Percentiles rank a stretch among this genome's conserved stretches.
These are phyloP conservation scores for Plantago ovata DNA, from an alignment of 257 asterid genomes.

Conservation along the genomic window DNA sequence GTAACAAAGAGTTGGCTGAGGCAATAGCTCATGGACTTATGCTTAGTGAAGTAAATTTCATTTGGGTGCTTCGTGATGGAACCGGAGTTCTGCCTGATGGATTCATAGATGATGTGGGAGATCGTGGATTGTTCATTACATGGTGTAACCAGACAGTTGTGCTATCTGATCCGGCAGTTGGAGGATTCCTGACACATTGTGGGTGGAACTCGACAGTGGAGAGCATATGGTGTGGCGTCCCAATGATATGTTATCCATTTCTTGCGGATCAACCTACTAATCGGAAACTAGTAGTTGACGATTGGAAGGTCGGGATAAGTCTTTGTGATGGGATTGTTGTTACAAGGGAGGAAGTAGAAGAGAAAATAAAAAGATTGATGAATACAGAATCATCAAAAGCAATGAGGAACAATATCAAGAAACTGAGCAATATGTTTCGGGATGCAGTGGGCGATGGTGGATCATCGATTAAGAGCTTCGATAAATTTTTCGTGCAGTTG, in stretches of 20 bases:
- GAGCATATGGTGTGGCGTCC: slow-evolving; percentile 17
- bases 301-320: slow-evolving; percentile 29
- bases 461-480: slow-evolving; percentile 6
- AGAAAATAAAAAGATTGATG: slow-evolving; percentile 22
- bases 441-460: slow-evolving; percentile 22
- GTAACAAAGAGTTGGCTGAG: slow-evolving; percentile 9
- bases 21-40: slow-evolving; percentile 33
- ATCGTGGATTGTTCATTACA: slow-evolving; percentile 34
- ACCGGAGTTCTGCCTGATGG: slow-evolving; percentile 26
- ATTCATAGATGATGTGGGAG: slow-evolving; percentile 17
- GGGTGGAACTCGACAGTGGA: slow-evolving; percentile 7
- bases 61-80: slow-evolving; percentile 42
- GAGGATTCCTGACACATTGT: slow-evolving; percentile 13
- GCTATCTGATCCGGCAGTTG: slow-evolving; percentile 9
- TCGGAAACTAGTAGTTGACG: slow-evolving; percentile 33
- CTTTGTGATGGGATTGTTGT: slow-evolving; percentile 9
- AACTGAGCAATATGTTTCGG: slow-evolving; percentile 10
- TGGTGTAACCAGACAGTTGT: slow-evolving; percentile 24
- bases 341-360: slow-evolving; percentile 13
- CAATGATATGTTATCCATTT: slow-evolving; percentile 28
- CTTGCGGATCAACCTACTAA: slow-evolving; percentile 36
- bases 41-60: slow-evolving; percentile 32
- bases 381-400: neutral
- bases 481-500: slow-evolving; percentile 21
- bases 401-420: slow-evolving; percentile 18